Percentiles rank a stretch among this genome's conserved stretches.
phyloP scores from a whole-genome alignment of 345 rosid genomes.

The Lumnitzera racemosa region DNA sequence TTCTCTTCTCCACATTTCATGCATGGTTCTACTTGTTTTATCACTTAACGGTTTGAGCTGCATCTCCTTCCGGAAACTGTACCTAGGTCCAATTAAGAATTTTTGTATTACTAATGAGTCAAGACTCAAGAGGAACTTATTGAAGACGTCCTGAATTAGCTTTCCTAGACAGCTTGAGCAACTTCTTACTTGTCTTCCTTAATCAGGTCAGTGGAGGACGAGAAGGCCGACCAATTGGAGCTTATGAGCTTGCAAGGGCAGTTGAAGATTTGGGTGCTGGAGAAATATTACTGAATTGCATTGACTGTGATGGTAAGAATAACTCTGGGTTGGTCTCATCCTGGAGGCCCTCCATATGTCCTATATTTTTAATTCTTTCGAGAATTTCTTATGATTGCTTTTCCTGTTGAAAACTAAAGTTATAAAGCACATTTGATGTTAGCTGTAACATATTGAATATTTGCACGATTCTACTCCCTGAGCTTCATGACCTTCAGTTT shows the following conservation, averaged over 20 bases:
- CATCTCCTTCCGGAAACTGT: too few species aligned
- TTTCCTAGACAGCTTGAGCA: conserved; percentile 5
- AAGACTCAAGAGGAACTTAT: not conserved
- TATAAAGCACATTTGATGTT: too few species aligned
- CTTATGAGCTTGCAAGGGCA: conserved; percentile 93
- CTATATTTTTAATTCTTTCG: too few species aligned
- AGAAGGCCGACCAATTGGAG: conserved; percentile 96
- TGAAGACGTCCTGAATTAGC: not conserved
- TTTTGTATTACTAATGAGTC: not conserved
- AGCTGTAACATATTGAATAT: too few species aligned
- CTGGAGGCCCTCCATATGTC: not conserved
- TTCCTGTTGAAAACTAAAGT: too few species aligned
- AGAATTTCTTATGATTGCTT: too few species aligned
- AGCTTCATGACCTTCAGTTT: too few species aligned
- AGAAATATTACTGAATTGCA: conserved; percentile 90
- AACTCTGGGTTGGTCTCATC: not conserved
- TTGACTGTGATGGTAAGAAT: conserved; percentile 81
- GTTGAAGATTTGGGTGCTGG: conserved; percentile 97
- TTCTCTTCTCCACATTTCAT: conserved; percentile 5
- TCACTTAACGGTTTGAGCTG: not conserved
- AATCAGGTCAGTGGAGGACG: conserved; percentile 88
- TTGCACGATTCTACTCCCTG: too few species aligned
- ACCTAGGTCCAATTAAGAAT: too few species aligned
- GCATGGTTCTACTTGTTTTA: not conserved
- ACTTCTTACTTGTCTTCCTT: conserved; percentile 1